Evolutionary conservation across 331 rosid genomes (phyloP).

Genomic region (Quercus tomentella): DNA sequence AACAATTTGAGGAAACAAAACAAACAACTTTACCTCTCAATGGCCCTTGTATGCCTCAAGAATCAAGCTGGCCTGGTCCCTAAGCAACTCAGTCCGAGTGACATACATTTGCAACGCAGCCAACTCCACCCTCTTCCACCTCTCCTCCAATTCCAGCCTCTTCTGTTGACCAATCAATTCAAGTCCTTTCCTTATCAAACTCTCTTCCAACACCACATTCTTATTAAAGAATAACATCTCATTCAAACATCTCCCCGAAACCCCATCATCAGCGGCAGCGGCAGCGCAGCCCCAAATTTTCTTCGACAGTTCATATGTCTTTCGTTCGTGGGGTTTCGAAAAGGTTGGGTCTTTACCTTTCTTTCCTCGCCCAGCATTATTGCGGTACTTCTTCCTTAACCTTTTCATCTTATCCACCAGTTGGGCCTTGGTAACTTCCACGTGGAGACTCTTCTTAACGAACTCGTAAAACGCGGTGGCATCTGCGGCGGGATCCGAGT

Average conservation of each 20-base stretch:
- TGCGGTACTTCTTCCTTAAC: slow-evolving; percentile 53
- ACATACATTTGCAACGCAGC: slow-evolving; percentile 44
- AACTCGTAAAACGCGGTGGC: slow-evolving; percentile 36
- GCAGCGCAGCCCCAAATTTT: slow-evolving; percentile 46
- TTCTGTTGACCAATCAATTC: slow-evolving; percentile 31
- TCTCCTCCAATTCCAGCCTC: slow-evolving; percentile 37
- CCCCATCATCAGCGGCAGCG: not conserved
- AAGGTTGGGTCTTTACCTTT: slow-evolving; percentile 26
- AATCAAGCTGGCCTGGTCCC: slow-evolving; percentile 33
- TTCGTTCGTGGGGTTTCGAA: slow-evolving; percentile 36
- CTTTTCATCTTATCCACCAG: slow-evolving; percentile 48
- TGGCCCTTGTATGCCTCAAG: slow-evolving; percentile 24
- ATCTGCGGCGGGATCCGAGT: slow-evolving; percentile 23
- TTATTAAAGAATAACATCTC: slow-evolving; percentile 24
- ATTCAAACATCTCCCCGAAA: not conserved
- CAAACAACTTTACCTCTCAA: not conserved
- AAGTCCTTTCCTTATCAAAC: slow-evolving; percentile 31
- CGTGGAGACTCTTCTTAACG: slow-evolving; percentile 41
- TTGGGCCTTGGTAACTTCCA: slow-evolving; percentile 35
- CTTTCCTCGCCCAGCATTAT: slow-evolving; percentile 16
- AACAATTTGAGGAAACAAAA: too few species aligned
- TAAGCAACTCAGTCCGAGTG: slow-evolving; percentile 26
- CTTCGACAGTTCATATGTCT: slow-evolving; percentile 40
- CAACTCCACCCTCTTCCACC: slow-evolving; percentile 39
- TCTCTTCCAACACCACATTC: slow-evolving; percentile 19